These are phyloP conservation scores for Quercus rubra DNA, from an alignment of 306 rosid genomes.

Conservation along the genomic window DNA sequence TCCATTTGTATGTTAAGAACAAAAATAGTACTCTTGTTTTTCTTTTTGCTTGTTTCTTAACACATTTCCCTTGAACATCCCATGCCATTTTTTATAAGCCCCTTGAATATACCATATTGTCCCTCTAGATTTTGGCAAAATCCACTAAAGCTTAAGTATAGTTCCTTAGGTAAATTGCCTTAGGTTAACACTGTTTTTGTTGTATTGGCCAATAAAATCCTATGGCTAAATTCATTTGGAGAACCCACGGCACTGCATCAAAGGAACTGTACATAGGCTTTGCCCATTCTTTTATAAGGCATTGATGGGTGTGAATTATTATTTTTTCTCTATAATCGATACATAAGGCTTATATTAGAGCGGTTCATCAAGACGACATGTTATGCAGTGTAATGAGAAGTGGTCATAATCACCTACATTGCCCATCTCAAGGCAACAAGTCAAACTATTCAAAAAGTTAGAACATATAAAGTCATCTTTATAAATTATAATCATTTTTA, in stretches of 20 bases:
- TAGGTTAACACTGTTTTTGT: too few species aligned
- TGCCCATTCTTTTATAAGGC: not conserved
- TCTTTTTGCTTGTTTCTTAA: not conserved
- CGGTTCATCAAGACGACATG: not conserved
- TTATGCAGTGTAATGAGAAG: not conserved
- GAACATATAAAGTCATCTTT: not conserved
- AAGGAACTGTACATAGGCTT: too few species aligned
- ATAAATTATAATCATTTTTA: not conserved
- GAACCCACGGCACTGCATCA: too few species aligned
- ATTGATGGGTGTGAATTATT: not conserved
- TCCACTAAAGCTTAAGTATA: too few species aligned
- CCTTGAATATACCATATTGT: too few species aligned
- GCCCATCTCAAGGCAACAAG: not conserved
- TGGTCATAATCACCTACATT: not conserved
- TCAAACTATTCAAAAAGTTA: not conserved
- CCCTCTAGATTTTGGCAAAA: too few species aligned
- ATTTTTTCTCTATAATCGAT: not conserved
- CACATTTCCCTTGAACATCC: not conserved
- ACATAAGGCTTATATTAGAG: not conserved
- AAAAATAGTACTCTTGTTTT: not conserved
- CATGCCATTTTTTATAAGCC: too few species aligned
- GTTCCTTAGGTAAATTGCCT: too few species aligned
- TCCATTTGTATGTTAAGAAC: not conserved
- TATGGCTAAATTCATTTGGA: too few species aligned
- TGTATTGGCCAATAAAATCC: too few species aligned